Base-by-base conservation (phyloP, 257 asterid genomes). In the Buddleja alternifolia region DNA sequence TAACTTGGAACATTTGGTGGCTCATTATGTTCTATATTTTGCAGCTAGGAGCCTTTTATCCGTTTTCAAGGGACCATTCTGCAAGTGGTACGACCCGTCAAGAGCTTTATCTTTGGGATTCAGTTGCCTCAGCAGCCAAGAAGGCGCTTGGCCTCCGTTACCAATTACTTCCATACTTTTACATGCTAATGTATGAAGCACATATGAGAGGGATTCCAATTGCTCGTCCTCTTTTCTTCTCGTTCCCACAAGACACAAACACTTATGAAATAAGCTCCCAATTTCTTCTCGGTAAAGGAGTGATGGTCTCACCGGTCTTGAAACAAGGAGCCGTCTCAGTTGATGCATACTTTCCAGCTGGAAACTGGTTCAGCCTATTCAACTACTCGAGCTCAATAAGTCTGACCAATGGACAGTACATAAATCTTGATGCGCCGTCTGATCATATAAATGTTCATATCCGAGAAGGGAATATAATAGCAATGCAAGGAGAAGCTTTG, bases 31-130 rank as follows among this genome's bases (percentile, higher is more conserved):
- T 32, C 6, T 2, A 16, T 55, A 44, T 37, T 7, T 42, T 77
- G 77, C 81, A 84, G 89, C 72, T 84, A 47, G 86, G 89, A 47
- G 86, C 89, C 19, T 84, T 84, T 59, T 84, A 84, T 77, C 89
- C 89, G 44, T 84, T 84, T 44, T 75, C 89, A 55, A 78, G 86
- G 59, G 89, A 81, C 60, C 89, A 84, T 70, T 81, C 83, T 57
- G 41, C 36, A 15, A 63, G 10, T 0, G 56, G 32, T 29, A 63
- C 82, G 10, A 63, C 7, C 53, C 76, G 68, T 65, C 89, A 84
- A 74, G 89, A 84, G 48, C 84, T 84, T 39, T 81, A 67, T 60
- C 6, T 69, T 34, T 81, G 89, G 86, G 78, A 81, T 67, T 81
- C 86, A 32, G 89, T 84, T 57, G 81, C 85, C 40, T 67, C 72